These are phyloP conservation scores for Scheffersomyces segobiensis DNA, from an alignment of 1,139 yeast genomes.

Conservation along the genomic window DNA sequence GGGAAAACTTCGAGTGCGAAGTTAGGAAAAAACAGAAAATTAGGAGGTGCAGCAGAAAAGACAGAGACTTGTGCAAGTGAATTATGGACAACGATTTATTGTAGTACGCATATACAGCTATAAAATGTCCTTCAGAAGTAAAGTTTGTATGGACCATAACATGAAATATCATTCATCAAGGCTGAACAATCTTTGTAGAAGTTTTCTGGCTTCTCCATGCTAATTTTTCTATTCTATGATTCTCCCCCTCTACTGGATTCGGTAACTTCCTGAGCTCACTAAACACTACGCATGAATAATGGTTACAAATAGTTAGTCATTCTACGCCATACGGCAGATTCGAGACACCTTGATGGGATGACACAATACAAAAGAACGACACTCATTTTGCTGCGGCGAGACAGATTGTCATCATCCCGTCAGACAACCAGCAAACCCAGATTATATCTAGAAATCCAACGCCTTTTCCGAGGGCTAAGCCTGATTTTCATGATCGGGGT, in stretches of 20 bases:
- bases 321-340: not conserved
- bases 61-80: too few relatives aligned
- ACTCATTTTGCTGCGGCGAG: not conserved
- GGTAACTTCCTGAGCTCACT: not conserved
- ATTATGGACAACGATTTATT: not conserved
- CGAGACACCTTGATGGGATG: not conserved
- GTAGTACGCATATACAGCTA: not conserved
- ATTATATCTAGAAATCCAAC: not conserved
- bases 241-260: not conserved
- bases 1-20: not conserved
- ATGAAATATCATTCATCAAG: not conserved
- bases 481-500: not conserved
- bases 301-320: not conserved
- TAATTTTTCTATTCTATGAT: not conserved
- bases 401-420: not conserved
- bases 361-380: not conserved
- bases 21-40: not conserved
- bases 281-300: not conserved
- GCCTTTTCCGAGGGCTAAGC: not conserved
- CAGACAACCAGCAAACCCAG: not conserved
- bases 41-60: not conserved
- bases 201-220: not conserved
- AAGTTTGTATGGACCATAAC: not conserved
- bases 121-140: not conserved
- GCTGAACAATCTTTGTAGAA: not conserved